phyloP scores from a whole-genome alignment of 345 rosid species.

The Boechera stricta region DNA sequence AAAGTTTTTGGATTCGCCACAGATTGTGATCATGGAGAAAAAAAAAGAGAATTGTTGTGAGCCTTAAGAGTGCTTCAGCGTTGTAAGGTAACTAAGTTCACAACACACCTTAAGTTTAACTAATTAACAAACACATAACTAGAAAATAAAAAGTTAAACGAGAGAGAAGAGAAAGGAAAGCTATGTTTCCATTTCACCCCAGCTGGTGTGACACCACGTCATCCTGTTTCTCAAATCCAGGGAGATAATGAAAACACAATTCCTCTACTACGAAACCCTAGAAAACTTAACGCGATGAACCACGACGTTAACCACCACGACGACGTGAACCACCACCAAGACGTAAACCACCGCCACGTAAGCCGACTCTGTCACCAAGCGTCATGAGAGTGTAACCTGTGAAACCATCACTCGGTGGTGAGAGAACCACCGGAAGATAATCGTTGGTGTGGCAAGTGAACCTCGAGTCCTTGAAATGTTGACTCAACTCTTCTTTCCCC shows the following conservation, averaged over 20 bases:
- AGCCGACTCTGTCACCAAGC: conserved; percentile 36
- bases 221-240: conserved; percentile 8
- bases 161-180: conserved; percentile 9
- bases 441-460: conserved; percentile 50
- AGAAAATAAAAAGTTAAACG: neutral
- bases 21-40: no score
- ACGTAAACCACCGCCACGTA: neutral
- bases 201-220: conserved; percentile 22
- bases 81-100: neutral
- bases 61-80: no score
- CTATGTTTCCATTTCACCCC: conserved; percentile 58
- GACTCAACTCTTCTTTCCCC: conserved; percentile 50
- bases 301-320: neutral
- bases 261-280: conserved; percentile 24
- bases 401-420: conserved; percentile 54
- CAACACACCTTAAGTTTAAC: neutral
- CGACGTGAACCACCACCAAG: neutral
- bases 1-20: no score
- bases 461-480: conserved; percentile 41
- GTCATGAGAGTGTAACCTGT: neutral
- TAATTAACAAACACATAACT: neutral
- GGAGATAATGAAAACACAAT: conserved; percentile 54
- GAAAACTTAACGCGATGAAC: neutral
- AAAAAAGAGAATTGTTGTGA: no score
- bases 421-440: conserved; percentile 51